Evolutionary conservation across 139 green algal species (phyloP).

Genomic region (Edaphochlamys debaryana): DNA sequence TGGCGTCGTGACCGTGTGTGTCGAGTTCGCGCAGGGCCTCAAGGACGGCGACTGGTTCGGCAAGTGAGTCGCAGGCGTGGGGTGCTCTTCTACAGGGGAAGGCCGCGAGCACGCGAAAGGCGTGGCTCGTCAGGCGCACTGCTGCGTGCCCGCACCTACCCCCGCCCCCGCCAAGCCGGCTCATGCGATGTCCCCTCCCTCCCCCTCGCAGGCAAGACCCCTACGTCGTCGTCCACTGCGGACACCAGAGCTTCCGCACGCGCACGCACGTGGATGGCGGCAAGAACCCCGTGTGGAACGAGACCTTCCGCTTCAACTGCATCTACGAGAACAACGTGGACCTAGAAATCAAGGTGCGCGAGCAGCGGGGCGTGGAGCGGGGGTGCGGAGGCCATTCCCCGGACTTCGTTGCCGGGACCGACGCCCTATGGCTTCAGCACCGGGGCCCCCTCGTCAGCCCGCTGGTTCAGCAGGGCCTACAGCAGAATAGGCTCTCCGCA

Average conservation of each 20-base stretch:
- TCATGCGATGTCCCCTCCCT: no score
- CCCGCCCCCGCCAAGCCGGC: no score
- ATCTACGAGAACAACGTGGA: slow-evolving; percentile 30
- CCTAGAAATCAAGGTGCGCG: slow-evolving; percentile 13
- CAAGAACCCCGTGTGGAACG: slow-evolving; percentile 38
- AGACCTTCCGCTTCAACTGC: slow-evolving; percentile 36
- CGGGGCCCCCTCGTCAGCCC: no score
- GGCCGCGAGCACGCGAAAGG: no score
- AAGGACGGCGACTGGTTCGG: no score
- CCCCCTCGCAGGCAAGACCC: slow-evolving; percentile 39
- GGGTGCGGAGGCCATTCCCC: neutral
- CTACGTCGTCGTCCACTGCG: slow-evolving; percentile 25
- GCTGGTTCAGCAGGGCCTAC: neutral
- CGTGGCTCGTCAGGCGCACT: no score
- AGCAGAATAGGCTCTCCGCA: no score
- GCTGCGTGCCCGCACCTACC: neutral
- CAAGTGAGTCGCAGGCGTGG: no score
- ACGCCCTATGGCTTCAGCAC: neutral
- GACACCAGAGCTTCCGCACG: slow-evolving; percentile 19
- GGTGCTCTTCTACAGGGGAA: neutral
- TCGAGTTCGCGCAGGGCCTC: no score
- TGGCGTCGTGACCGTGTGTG: no score
- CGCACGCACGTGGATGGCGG: slow-evolving; percentile 12
- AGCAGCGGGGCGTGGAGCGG: no score
- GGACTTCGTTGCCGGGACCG: neutral